Evolutionary conservation across 768 basidiomycete species (phyloP), one percentile per base, ranked within the genome.

Genomic region (Boletus vinaceobasis): DNA sequence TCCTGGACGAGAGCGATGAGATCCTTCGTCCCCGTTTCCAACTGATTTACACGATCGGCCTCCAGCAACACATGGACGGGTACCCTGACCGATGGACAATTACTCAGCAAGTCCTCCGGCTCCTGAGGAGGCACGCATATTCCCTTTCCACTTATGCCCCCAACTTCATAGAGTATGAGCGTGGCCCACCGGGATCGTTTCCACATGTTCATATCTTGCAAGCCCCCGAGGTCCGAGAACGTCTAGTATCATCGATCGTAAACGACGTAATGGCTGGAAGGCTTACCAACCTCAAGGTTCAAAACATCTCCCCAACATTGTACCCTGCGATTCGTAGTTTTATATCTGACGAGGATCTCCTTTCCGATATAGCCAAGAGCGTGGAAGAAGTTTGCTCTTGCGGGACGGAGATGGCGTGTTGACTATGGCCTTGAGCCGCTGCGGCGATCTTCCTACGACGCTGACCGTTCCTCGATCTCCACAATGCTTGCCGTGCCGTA

Each of bases 401-500:
- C 55, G 15, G 66, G 71, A 6, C 53, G 64, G 19, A 59, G 71
- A 42, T 73, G 71, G 70, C 55, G 23, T 42, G 23, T 42, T 4
- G 14, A 42, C 21, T 40, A 40, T 40, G 39, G 39, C 19, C 39
- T 40, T 21, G 21, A 1, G n/a, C n/a, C n/a, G n/a, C n/a, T n/a
- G n/a, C n/a, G n/a, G n/a, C n/a, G n/a, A n/a, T n/a, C n/a, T n/a
- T n/a, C n/a, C n/a, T n/a, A n/a, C n/a, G n/a, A n/a, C n/a, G n/a
- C n/a, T n/a, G n/a, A n/a, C n/a, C n/a, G n/a, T n/a, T n/a, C n/a
- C n/a, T n/a, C n/a, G n/a, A n/a, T n/a, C n/a, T n/a, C 11, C 3
- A 67, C 69, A 0, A 52, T 59, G 53, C 53, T 73, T 2, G 72
- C 72, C 0, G 67, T 74, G 0, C 72, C 74, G 0, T 74, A 73